Evolutionary conservation across 768 basidiomycete species (phyloP).

Genomic region (Lactifluus echinatus): DNA sequence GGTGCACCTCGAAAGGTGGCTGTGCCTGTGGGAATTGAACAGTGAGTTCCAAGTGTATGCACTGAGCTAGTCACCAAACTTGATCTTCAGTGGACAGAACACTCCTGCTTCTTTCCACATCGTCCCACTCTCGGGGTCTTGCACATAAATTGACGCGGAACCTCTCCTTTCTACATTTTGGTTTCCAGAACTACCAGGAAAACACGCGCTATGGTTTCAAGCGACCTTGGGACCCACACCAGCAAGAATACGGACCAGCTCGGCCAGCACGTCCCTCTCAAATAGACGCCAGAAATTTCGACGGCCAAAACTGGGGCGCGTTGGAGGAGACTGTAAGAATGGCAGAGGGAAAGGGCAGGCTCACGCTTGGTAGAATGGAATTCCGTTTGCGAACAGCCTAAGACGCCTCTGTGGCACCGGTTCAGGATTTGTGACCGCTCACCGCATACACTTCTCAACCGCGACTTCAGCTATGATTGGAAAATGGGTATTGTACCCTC

Average conservation of each 20-base stretch:
- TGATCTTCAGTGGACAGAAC: constrained; percentile 53
- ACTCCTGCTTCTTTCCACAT: constrained; percentile 49
- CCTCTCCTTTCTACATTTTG: constrained; percentile 35
- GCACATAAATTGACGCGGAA: constrained; percentile 53
- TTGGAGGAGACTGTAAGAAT: constrained; percentile 47
- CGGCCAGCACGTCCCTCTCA: constrained; percentile 8
- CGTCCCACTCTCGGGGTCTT: constrained; percentile 55
- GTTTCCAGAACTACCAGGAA: constrained; percentile 21
- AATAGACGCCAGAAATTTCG: constrained; percentile 25
- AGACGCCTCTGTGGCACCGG: neutral
- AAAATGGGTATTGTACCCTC: neutral
- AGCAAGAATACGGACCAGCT: constrained; percentile 14
- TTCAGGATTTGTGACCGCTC: neutral
- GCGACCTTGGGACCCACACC: constrained; percentile 1
- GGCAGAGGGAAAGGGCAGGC: constrained; percentile 46
- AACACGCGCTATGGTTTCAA: constrained; percentile 16
- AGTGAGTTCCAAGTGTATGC: constrained; percentile 1
- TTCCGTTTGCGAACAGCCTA: constrained; percentile 10
- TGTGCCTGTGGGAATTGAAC: constrained; percentile 10
- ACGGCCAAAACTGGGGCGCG: constrained; percentile 36
- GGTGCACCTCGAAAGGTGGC: constrained; percentile 11
- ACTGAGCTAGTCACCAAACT: neutral
- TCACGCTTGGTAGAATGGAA: constrained; percentile 43
- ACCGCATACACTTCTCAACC: neutral
- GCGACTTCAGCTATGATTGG: neutral